Evolutionary conservation across 352 stramenopile species (phyloP).

Genomic region (Phytophthora agathidicida): DNA sequence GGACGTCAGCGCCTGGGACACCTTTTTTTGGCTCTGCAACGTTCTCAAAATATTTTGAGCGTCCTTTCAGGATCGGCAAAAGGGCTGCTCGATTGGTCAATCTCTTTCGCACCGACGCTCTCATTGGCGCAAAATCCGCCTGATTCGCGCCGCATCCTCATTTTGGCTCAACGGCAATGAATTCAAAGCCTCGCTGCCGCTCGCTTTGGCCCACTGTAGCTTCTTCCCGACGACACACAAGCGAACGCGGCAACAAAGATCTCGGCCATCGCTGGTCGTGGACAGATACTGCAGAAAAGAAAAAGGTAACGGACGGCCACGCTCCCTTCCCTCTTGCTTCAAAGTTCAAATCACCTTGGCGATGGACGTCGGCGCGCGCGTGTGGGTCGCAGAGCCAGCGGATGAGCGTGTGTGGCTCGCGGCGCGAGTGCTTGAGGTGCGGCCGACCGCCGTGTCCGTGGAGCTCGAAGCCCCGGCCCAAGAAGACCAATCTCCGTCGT

Average conservation of each 20-base stretch:
- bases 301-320: slow-evolving; percentile 15
- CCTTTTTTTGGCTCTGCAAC: slow-evolving; percentile 9
- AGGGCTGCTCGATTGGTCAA: slow-evolving; percentile 25
- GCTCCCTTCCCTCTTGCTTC: neutral
- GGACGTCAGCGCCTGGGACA: slow-evolving; percentile 14
- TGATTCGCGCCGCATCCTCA: slow-evolving; percentile 32
- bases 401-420: slow-evolving; percentile 68
- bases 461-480: slow-evolving; percentile 23
- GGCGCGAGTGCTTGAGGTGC: slow-evolving; percentile 41
- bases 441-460: slow-evolving; percentile 19
- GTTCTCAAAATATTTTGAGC: slow-evolving; percentile 31
- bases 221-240: slow-evolving; percentile 28
- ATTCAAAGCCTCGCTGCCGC: neutral
- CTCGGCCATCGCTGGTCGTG: slow-evolving; percentile 2
- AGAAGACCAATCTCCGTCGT: slow-evolving; percentile 4
- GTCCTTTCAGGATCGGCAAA: slow-evolving; percentile 32
- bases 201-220: slow-evolving; percentile 14
- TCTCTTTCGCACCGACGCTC: neutral
- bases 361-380: slow-evolving; percentile 79
- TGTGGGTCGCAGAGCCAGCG: slow-evolving; percentile 68
- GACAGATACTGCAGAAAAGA: slow-evolving; percentile 1
- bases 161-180: slow-evolving; percentile 29
- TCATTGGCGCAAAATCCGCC: slow-evolving; percentile 36
- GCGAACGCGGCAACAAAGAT: slow-evolving; percentile 8
- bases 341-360: slow-evolving; percentile 12